Evolutionary conservation across 345 rosid species (phyloP), one percentile per base, ranked within the genome.

Genomic region (Brassica cretica): DNA sequence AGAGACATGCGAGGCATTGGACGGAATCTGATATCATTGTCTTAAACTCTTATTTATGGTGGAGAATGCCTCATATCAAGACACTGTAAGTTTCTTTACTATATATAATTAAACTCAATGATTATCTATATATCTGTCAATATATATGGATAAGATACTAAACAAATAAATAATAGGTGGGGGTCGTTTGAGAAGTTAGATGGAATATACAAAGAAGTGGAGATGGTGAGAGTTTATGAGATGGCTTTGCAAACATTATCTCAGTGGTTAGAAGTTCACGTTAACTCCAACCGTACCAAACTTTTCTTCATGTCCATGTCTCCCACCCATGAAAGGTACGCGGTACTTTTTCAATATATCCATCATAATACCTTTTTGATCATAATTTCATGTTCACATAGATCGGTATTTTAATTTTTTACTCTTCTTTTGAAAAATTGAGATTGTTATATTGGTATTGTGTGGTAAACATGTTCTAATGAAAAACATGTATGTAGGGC

Each of bases 31-130:
- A 91, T 80, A 78, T 88, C 41, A 87, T 95, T 25, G 85, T 95
- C 16, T 93, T 93, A 62, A 90, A 95, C 81, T 87, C 98, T 4
- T 95, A 93, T 64, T 87, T 91, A 19, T 95, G 99, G 99, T 93
- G 99, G 99, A 90, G 90, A 85, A 83, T 80, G 62, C 77, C 87
- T 61, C 37, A 71, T 59, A 95, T 95, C 84, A 89, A 88, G 75
- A 88, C 90, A 35, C 32, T 93, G 98, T 95, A 82, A 93, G 97
- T 77, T 60, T 68, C n/a, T 69, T 70, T 55, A 14, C 21, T 16
- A 10, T 10, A 21, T n/a, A 27, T n/a, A 21, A 39, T 67, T 59
- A 21, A 44, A 62, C 18, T 14, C 37, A 68, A 35, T 63, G 15
- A 25, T 32, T 51, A 27, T 60, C 58, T 39, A 29, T 72, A 10